Evolutionary conservation across 129 eudicot genomes (phyloP).

Genomic region (Scalesia atractyloides): DNA sequence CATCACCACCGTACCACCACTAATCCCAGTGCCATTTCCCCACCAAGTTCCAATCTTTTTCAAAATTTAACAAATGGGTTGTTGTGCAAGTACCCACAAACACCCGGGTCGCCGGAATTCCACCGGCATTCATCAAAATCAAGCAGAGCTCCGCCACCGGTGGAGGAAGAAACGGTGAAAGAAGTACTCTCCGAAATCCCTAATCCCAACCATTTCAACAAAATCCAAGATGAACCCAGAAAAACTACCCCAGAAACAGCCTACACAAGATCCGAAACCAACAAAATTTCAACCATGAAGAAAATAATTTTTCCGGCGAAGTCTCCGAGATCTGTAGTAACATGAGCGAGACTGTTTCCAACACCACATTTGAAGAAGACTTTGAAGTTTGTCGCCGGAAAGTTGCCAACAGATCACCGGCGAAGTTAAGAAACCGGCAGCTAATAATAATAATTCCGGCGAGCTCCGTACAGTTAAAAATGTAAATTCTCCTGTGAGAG

Average conservation of each 20-base stretch:
- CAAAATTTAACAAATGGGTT: constrained; percentile 41
- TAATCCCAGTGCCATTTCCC: neutral
- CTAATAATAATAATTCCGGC: constrained; percentile 31
- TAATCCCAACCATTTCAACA: constrained; percentile 25
- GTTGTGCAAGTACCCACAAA: constrained; percentile 45
- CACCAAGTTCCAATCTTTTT: constrained; percentile 17
- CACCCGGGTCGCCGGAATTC: constrained; percentile 25
- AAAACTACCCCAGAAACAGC: constrained; percentile 21
- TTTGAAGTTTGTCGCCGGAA: constrained; percentile 36
- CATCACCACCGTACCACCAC: neutral
- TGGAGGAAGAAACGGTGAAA: constrained; percentile 69
- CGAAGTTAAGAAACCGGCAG: constrained; percentile 39
- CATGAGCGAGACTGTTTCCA: constrained; percentile 45
- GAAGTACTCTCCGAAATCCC: constrained; percentile 66
- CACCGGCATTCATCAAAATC: constrained; percentile 32
- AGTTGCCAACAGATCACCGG: constrained; percentile 42
- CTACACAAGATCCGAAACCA: constrained; percentile 26
- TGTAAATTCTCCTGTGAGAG: constrained; percentile 51
- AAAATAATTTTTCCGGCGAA: constrained; percentile 25
- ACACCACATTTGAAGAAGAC: constrained; percentile 46
- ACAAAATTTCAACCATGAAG: constrained; percentile 10
- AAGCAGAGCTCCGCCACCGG: constrained; percentile 52
- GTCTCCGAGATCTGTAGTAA: constrained; percentile 57
- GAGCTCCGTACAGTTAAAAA: constrained; percentile 40
- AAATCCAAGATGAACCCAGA: constrained; percentile 27